Conservation (phyloP, 2,329 filamentous ascomycete species). For the Scopulariopsis brevicaulis region DNA sequence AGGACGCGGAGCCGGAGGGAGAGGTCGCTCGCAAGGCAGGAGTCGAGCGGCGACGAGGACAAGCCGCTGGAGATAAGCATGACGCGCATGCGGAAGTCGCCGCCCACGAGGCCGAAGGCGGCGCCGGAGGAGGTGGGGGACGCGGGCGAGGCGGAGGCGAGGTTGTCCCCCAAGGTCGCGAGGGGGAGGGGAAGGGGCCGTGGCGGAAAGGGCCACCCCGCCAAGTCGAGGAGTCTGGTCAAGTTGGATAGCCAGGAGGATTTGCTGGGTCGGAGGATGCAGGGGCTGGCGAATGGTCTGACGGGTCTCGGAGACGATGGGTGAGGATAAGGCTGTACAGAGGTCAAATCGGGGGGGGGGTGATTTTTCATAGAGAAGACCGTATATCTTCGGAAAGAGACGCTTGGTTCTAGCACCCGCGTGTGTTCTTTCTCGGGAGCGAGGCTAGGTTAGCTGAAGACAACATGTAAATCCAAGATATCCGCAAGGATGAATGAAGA, state of each 20-base stretch:
- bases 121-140: slow-evolving; percentile 8
- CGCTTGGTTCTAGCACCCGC: neutral
- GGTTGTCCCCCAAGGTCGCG: slow-evolving; percentile 11
- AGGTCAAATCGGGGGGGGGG: neutral
- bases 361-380: neutral
- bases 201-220: slow-evolving; percentile 11
- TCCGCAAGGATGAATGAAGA: neutral
- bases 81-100: slow-evolving; percentile 19
- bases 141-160: slow-evolving; percentile 10
- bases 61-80: slow-evolving; percentile 71
- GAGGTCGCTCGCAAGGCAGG: slow-evolving; percentile 18
- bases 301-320: slow-evolving; percentile 35
- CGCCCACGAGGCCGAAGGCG: slow-evolving; percentile 10
- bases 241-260: slow-evolving; percentile 48
- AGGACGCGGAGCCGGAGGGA: neutral
- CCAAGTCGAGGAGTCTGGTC: slow-evolving; percentile 34
- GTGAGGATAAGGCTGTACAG: neutral
- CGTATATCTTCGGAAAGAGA: neutral
- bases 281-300: slow-evolving; percentile 42
- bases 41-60: slow-evolving; percentile 70
- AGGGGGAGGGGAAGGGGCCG: slow-evolving; percentile 13
- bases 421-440: neutral
- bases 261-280: slow-evolving; percentile 44
- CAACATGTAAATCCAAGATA: neutral
- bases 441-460: neutral